Conservation (phyloP, 805 yeast species). For the Torulaspora franciscae region DNA sequence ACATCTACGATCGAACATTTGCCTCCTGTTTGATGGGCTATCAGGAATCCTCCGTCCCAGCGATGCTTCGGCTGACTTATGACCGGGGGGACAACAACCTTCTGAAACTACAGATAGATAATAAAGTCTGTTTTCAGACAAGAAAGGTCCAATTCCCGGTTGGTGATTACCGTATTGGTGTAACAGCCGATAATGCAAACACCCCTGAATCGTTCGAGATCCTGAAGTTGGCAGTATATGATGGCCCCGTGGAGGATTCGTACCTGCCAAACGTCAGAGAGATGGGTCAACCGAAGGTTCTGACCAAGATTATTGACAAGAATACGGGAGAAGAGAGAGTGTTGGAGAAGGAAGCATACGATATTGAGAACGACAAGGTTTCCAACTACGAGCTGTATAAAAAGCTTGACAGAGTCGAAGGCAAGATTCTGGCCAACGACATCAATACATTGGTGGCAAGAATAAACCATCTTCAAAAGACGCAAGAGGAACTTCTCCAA, state of each 20-base stretch:
- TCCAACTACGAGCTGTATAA: conserved; percentile 27
- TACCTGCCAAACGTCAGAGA: conserved; percentile 51
- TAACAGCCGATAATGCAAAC: conserved; percentile 45
- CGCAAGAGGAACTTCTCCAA: conserved; percentile 25
- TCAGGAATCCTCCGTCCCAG: conserved; percentile 67
- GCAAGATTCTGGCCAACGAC: conserved; percentile 36
- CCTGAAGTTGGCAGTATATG: conserved; percentile 52
- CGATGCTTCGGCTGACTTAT: conserved; percentile 61
- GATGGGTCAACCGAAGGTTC: conserved; percentile 44
- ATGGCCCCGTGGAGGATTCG: conserved; percentile 50
- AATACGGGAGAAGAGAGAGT: conserved; percentile 35
- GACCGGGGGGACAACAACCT: conserved; percentile 39
- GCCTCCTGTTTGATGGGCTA: conserved; percentile 56
- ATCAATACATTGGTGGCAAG: conserved; percentile 25
- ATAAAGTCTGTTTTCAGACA: conserved; percentile 65
- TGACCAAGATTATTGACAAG: conserved; percentile 39
- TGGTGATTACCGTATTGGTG: conserved; percentile 45
- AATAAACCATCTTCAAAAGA: conserved; percentile 22
- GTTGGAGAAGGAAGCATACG: conserved; percentile 28
- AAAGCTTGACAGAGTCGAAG: conserved; percentile 34
- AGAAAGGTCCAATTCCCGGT: conserved; percentile 46
- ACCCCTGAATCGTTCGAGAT: conserved; percentile 60
- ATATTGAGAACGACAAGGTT: conserved; percentile 21
- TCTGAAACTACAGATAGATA: conserved; percentile 66
- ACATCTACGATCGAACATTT: conserved; percentile 37